These are phyloP conservation scores for Ephemerocybe angulata DNA, from an alignment of 768 basidiomycete species.

Conservation along the genomic window DNA sequence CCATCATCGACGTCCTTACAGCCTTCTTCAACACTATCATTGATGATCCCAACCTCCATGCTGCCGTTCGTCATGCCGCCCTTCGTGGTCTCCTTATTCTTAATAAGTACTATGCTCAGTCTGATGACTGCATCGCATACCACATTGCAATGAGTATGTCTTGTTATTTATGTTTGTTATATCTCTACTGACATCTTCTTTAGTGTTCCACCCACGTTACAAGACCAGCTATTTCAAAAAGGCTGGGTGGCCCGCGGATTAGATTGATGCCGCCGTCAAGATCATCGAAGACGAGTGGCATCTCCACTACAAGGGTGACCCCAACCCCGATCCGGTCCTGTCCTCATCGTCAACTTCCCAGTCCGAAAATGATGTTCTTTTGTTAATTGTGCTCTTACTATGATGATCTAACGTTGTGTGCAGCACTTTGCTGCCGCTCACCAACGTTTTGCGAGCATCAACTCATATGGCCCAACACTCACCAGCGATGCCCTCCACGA, in stretches of 20 bases:
- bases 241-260: slow-evolving; percentile 17
- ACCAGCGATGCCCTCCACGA: neutral
- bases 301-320: neutral
- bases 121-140: slow-evolving; percentile 28
- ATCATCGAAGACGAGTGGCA: slow-evolving; percentile 11
- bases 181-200: slow-evolving; percentile 1
- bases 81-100: slow-evolving; percentile 24
- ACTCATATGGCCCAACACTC: neutral
- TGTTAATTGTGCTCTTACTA: neutral
- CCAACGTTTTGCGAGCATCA: neutral
- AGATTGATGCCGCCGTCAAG: slow-evolving; percentile 20
- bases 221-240: slow-evolving; percentile 25
- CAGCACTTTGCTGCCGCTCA: neutral
- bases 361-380: neutral
- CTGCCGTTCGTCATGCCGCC: slow-evolving; percentile 8
- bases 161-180: neutral
- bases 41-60: neutral
- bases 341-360: neutral
- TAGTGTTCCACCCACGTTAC: slow-evolving; percentile 30
- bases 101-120: slow-evolving; percentile 30
- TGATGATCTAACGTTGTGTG: neutral
- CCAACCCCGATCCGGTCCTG: neutral
- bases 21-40: neutral
- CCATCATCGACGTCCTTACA: neutral
- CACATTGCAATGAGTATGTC: slow-evolving; percentile 31